Evolutionary conservation across 441 rosid species (phyloP).

Genomic region (Croton setiger): DNA sequence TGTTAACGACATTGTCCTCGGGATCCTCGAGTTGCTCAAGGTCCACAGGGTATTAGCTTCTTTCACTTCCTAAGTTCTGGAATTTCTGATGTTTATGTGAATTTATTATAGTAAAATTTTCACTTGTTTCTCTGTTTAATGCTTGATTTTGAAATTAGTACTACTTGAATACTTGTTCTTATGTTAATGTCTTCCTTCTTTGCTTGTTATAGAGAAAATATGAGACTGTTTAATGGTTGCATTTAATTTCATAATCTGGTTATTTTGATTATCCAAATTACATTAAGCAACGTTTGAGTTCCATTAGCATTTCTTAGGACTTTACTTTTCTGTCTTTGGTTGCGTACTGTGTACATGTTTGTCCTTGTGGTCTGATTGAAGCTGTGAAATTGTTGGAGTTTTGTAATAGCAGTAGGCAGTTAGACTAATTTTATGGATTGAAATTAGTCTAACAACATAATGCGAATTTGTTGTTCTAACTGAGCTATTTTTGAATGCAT

Average conservation of each 20-base stretch:
- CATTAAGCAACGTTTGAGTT: not conserved
- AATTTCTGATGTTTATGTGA: not conserved
- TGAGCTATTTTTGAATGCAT: not conserved
- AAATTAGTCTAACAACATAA: not conserved
- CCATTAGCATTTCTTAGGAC: not conserved
- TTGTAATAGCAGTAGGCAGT: not conserved
- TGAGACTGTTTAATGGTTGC: not conserved
- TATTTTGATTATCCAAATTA: not conserved
- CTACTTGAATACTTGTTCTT: not conserved
- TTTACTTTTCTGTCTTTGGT: not conserved
- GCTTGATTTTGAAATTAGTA: not conserved
- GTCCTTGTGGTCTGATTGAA: not conserved
- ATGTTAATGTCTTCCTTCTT: not conserved
- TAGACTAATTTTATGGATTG: not conserved
- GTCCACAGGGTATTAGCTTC: constrained; percentile 48
- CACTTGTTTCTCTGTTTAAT: not conserved
- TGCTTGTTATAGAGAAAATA: not conserved
- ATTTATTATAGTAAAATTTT: not conserved
- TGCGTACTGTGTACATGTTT: not conserved
- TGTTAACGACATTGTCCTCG: constrained; percentile 73
- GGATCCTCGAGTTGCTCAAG: constrained; percentile 71
- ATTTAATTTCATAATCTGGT: not conserved
- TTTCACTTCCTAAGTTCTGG: not conserved
- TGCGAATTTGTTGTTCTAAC: not conserved
- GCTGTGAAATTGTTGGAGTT: not conserved